Conservation (phyloP, 805 yeast species). For the Diddensiella santjacobensis region DNA sequence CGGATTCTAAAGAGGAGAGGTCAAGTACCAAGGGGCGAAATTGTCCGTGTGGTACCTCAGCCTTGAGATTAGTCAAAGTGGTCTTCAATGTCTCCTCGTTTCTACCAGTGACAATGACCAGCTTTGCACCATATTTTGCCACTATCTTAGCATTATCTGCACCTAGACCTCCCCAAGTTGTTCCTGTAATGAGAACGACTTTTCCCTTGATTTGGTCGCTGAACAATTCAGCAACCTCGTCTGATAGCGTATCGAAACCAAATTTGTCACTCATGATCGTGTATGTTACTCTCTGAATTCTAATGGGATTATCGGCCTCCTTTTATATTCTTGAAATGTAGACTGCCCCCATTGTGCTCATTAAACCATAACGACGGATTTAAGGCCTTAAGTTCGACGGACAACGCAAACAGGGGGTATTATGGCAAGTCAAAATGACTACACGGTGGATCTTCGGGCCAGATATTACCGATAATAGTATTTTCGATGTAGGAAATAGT, state of each 20-base stretch:
- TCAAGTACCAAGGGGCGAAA: conserved; percentile 15
- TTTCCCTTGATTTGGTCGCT: conserved; percentile 12
- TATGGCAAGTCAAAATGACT: no score
- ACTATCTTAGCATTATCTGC: conserved; percentile 15
- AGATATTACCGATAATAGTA: no score
- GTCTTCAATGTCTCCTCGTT: conserved; percentile 1
- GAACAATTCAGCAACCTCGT: conserved; percentile 8
- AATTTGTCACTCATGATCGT: no score
- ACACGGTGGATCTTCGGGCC: no score
- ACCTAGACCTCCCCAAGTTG: conserved; percentile 18
- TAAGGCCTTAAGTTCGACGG: no score
- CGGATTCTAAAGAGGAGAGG: conserved; percentile 7
- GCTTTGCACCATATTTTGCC: conserved; percentile 13
- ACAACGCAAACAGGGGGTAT: no score
- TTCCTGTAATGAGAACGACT: conserved; percentile 14
- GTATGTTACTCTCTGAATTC: no score
- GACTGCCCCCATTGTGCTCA: no score
- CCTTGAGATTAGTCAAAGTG: conserved; percentile 9
- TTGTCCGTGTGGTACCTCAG: conserved; percentile 11
- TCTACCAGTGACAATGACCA: conserved; percentile 15
- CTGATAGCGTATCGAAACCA: conserved; percentile 4
- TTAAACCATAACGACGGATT: no score
- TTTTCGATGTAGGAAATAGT: no score
- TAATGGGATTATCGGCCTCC: no score
- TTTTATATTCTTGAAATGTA: no score